Conservation (phyloP, 2,329 filamentous ascomycete species). For the Ophiostoma tasmaniense region DNA sequence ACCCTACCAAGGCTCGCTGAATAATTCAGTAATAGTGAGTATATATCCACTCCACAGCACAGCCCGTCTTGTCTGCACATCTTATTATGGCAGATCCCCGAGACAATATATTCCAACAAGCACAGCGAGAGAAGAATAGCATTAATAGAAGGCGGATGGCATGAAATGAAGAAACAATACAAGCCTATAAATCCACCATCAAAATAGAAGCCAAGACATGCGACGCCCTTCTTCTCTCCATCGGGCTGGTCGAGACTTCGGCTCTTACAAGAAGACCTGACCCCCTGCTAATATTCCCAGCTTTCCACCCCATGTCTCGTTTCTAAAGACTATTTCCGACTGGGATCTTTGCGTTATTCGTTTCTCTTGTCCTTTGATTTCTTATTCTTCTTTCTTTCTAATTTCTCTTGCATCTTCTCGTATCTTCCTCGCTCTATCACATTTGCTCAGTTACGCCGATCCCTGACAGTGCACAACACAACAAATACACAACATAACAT, state of each 20-base stretch:
- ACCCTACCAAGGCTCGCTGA: neutral
- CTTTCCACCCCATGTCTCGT: neutral
- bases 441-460: neutral
- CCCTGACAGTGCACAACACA: too few species aligned
- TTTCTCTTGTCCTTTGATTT: neutral
- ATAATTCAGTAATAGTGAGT: neutral
- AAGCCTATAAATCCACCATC: neutral
- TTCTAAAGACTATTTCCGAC: neutral
- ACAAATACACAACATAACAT: too few species aligned
- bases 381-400: neutral
- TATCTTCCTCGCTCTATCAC: neutral
- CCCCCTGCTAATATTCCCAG: neutral
- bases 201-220: neutral
- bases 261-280: neutral
- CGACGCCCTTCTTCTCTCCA: neutral
- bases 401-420: neutral
- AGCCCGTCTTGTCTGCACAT: neutral
- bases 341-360: neutral
- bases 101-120: neutral
- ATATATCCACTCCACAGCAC: neutral
- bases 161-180: neutral
- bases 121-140: neutral
- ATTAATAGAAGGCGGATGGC: neutral
- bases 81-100: neutral
- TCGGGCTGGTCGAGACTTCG: neutral